These are phyloP conservation scores for Lactifluus piperatus DNA, from an alignment of 768 basidiomycete species.

Conservation along the genomic window DNA sequence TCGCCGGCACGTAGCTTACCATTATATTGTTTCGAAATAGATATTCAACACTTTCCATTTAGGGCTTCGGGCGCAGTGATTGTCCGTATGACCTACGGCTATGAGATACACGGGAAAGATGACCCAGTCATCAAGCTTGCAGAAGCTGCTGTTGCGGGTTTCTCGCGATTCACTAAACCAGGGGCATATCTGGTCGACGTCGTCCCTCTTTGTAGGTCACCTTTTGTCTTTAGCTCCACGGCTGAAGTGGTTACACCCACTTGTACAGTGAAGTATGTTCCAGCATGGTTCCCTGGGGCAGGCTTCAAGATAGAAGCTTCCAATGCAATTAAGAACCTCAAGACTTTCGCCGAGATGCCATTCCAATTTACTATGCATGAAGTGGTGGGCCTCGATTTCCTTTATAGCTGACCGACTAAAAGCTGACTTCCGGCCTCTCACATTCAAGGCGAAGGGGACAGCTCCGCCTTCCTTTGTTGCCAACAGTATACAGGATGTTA, in stretches of 20 bases:
- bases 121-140: background rate
- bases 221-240: background rate
- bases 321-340: background rate
- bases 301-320: background rate
- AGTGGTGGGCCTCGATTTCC: background rate
- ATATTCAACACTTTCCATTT: background rate
- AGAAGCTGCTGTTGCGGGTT: background rate
- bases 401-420: background rate
- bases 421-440: background rate
- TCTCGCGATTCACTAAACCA: background rate
- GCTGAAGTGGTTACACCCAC: background rate
- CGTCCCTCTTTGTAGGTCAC: background rate
- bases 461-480: conserved; percentile 5
- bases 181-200: conserved; percentile 1
- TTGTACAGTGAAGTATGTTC: conserved; percentile 1
- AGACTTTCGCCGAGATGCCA: background rate
- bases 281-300: conserved; percentile 1
- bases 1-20: background rate
- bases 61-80: conserved; percentile 18
- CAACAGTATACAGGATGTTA: background rate
- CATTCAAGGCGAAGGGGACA: background rate
- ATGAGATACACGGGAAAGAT: conserved; percentile 2
- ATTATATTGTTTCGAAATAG: background rate
- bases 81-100: conserved; percentile 22
- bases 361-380: conserved; percentile 1